Conservation (phyloP, 306 rosid species). For the Corylus heterophylla region DNA sequence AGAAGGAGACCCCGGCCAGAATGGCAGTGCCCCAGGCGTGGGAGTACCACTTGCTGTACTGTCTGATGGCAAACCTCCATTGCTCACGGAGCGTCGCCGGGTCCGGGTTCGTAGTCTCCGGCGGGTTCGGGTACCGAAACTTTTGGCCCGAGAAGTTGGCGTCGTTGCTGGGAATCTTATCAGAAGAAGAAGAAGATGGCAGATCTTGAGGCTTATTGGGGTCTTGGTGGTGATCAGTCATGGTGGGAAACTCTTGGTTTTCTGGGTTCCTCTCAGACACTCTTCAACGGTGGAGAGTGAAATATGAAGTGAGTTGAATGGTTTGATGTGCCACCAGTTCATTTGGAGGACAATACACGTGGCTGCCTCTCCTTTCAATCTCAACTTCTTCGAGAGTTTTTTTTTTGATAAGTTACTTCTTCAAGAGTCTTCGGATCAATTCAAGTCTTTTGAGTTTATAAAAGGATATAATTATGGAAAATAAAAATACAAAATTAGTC, state of each 20-base stretch:
- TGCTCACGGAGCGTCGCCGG: constrained; percentile 83
- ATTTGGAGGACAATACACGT: neutral
- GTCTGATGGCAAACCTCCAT: constrained; percentile 72
- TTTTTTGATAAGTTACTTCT: too few species aligned
- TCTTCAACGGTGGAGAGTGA: too few species aligned
- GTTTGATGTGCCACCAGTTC: neutral
- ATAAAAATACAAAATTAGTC: too few species aligned
- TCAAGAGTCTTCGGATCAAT: too few species aligned
- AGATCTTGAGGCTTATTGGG: constrained; percentile 24
- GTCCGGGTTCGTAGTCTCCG: constrained; percentile 67
- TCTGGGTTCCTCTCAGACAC: neutral
- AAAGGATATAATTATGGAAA: too few species aligned
- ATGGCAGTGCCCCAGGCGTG: constrained; percentile 98
- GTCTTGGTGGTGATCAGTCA: constrained; percentile 42
- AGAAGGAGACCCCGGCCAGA: constrained; percentile 87
- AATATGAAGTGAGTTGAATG: too few species aligned
- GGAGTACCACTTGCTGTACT: constrained; percentile 82
- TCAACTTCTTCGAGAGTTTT: too few species aligned
- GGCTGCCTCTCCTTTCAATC: neutral
- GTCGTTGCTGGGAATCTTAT: constrained; percentile 19
- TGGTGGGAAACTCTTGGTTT: neutral
- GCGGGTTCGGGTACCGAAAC: constrained; percentile 54
- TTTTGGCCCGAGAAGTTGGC: constrained; percentile 35
- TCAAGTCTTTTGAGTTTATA: too few species aligned
- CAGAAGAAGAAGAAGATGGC: constrained; percentile 29